These are phyloP conservation scores for Calonectria fujianensis DNA, from an alignment of 2,329 filamentous ascomycete genomes.

Conservation along the genomic window DNA sequence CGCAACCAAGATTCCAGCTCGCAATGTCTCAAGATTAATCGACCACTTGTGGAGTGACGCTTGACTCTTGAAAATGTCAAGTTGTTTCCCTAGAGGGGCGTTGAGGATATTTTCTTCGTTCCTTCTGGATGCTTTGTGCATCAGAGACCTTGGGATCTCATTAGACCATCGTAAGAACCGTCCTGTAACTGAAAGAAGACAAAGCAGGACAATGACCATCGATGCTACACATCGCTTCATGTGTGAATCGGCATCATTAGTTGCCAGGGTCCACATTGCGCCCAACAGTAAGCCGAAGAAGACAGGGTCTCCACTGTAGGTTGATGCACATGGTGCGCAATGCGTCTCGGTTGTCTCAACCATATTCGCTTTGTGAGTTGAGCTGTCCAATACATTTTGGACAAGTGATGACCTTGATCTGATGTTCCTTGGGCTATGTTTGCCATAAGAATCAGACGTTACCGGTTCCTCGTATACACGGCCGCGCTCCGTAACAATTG, in stretches of 20 bases:
- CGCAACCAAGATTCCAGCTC: slow-evolving; percentile 39
- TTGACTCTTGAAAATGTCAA: slow-evolving; percentile 29
- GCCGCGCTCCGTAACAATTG: not conserved
- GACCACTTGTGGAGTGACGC: slow-evolving; percentile 31
- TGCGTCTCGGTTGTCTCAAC: not conserved
- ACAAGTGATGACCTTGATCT: not conserved
- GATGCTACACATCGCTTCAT: not conserved
- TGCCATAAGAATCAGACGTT: not conserved
- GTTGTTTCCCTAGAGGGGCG: slow-evolving; percentile 1
- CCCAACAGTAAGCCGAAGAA: not conserved
- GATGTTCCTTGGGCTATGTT: not conserved
- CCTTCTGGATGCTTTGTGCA: not conserved
- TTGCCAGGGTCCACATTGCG: not conserved
- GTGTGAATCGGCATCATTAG: not conserved
- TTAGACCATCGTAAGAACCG: not conserved
- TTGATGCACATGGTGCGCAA: slow-evolving; percentile 2
- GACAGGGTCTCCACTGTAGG: not conserved
- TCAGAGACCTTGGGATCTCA: not conserved
- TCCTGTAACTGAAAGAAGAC: not conserved
- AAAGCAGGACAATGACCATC: not conserved
- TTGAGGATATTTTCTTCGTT: not conserved
- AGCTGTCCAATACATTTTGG: not conserved
- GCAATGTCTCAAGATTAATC: slow-evolving; percentile 39
- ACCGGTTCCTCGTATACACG: not conserved
- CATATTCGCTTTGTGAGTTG: not conserved